These are phyloP conservation scores for Cymodocea nodosa DNA, from an alignment of 116 monocot genomes.

Conservation along the genomic window DNA sequence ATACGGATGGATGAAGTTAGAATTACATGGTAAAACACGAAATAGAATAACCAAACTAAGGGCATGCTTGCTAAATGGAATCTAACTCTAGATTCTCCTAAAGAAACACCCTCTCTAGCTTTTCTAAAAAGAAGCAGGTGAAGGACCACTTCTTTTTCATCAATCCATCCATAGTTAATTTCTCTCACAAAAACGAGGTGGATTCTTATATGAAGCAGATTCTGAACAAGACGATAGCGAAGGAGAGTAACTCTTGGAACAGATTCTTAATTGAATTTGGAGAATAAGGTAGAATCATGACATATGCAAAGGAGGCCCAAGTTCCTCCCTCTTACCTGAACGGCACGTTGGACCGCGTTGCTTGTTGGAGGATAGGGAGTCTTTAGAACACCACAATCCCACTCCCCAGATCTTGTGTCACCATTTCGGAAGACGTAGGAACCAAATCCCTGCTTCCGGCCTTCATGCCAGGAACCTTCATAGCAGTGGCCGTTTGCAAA, in stretches of 20 bases:
- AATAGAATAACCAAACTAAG: not conserved
- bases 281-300: too few species aligned
- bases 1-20: not conserved
- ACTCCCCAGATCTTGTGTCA: constrained; percentile 60
- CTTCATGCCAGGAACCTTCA: constrained; percentile 97
- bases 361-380: constrained; percentile 9
- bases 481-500: constrained; percentile 83
- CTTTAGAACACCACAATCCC: constrained; percentile 66
- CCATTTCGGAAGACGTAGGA: constrained; percentile 64
- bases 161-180: too few species aligned
- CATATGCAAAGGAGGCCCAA: too few species aligned
- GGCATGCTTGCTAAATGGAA: not conserved
- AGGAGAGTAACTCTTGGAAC: too few species aligned
- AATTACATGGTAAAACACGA: not conserved
- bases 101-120: too few species aligned
- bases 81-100: too few species aligned
- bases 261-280: too few species aligned
- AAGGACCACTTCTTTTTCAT: too few species aligned
- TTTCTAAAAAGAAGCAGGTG: too few species aligned
- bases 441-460: constrained; percentile 81
- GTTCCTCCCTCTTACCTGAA: constrained; percentile 23
- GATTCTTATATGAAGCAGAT: too few species aligned
- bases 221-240: too few species aligned
- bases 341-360: constrained; percentile 21
- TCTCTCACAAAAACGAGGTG: too few species aligned